Base-by-base conservation (phyloP, 208 protist genomes). In the Acanthamoeba pearcei region DNA sequence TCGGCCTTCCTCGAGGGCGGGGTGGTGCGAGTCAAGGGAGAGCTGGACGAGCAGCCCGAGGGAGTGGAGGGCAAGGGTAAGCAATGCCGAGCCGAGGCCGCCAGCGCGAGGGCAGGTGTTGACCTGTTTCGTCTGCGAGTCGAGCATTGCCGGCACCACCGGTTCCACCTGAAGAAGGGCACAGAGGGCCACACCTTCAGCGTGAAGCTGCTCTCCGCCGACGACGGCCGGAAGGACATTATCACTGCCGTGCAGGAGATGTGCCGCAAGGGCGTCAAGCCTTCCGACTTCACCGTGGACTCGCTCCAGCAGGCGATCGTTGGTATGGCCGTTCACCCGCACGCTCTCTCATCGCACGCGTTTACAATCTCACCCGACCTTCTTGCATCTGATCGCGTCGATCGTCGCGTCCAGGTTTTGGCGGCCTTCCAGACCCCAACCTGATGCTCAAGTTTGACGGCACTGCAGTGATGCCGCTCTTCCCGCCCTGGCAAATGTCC, bases 401-500 rank as follows among this genome's bases (percentile, higher is more conserved):
- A 3, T 24, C 8, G 60, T 66, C 19, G 22, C 17, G 5, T 22
- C 19, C 42, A 83, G 74, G 74, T 3, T 83, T 83, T 53, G 74
- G 74, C 9, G 74, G 74, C 24, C 42, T 83, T 22, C 74, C 74
- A 5, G 74, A 83, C 42, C 74, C 74, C 74, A 83, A 83, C 74
- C 74, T 83, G 38, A 83, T 83, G 74, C 74, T 83, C 42, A 83
- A 83, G 74, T 83, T 83, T 12, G 74, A 83, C 53, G 74, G 74
- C 74, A 83, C 74, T 6, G 9, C 74, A 5, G 74, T 83, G 22
- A 83, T 83, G 74, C 74, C 74, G 8, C 22, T 32, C 38, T 83
- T 83, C 42, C 74, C 74, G 19, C 74, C 74, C 13, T 83, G 74
- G 74, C 74, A 83, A 38, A n/a, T 83, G 3, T 1, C 74, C 4